Conservation (phyloP, 1,284 basidiomycete genomes). For the Afroboletus lepidellus region DNA sequence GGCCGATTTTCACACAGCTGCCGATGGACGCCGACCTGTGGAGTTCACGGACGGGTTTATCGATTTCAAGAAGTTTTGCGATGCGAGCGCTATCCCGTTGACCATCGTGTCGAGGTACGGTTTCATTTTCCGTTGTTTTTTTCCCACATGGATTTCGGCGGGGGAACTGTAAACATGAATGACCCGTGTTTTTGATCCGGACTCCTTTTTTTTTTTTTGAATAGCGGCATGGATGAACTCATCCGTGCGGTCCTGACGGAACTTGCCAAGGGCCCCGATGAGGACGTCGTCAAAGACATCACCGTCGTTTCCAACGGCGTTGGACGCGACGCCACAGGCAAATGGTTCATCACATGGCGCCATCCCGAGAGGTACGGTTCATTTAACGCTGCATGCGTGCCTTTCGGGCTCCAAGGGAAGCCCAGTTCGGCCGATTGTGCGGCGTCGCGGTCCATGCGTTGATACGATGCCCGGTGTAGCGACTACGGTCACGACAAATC, state of each 20-base stretch:
- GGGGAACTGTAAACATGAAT: not conserved
- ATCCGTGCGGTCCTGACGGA: constrained; percentile 86
- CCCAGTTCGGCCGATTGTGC: not conserved
- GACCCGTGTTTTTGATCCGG: constrained; percentile 8
- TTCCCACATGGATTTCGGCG: constrained; percentile 13
- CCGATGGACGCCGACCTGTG: constrained; percentile 46
- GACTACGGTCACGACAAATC: constrained; percentile 93
- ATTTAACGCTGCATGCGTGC: not conserved
- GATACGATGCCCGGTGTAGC: constrained; percentile 36
- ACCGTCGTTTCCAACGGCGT: constrained; percentile 92
- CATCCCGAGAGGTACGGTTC: constrained; percentile 75
- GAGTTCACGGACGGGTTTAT: constrained; percentile 86
- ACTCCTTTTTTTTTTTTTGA: not conserved
- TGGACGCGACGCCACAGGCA: constrained; percentile 56
- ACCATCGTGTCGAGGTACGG: constrained; percentile 87
- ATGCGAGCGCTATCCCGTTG: constrained; percentile 74
- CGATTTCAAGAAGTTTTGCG: constrained; percentile 81
- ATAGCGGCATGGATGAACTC: constrained; percentile 86
- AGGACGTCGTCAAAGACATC: constrained; percentile 71
- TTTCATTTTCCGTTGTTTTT: not conserved
- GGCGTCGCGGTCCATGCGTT: not conserved
- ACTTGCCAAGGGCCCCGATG: constrained; percentile 55
- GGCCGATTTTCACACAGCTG: constrained; percentile 10
- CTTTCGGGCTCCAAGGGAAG: not conserved
- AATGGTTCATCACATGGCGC: constrained; percentile 84